Conservation (phyloP, 371 early-diverging fungal genomes). For the Saksenaea oblongispora region DNA sequence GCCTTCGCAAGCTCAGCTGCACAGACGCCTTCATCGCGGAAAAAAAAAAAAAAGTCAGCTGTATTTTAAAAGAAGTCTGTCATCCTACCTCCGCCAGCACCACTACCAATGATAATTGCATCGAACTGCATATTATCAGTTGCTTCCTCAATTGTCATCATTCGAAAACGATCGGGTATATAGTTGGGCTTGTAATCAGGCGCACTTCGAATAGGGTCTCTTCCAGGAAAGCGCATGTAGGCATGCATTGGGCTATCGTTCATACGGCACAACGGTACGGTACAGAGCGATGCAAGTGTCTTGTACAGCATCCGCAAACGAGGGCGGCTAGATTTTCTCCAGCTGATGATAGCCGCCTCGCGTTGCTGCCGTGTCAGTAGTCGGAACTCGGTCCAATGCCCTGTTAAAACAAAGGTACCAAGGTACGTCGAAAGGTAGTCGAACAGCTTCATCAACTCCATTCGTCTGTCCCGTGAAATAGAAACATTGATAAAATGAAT, state of each 20-base stretch:
- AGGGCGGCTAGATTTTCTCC: constrained; percentile 6
- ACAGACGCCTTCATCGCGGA: constrained; percentile 30
- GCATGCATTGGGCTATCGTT: background rate
- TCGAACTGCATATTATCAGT: constrained; percentile 40
- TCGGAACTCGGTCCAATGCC: constrained; percentile 33
- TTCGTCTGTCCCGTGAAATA: background rate
- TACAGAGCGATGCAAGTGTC: background rate
- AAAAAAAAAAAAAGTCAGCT: background rate
- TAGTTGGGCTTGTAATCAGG: background rate
- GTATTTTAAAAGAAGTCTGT: background rate
- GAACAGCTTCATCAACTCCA: background rate
- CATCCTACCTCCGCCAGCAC: constrained; percentile 66
- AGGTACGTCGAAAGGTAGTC: constrained; percentile 11
- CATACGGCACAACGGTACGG: background rate
- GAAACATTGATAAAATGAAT: background rate
- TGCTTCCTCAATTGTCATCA: background rate
- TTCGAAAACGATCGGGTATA: background rate
- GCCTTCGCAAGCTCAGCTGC: constrained; percentile 66
- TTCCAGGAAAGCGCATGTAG: background rate
- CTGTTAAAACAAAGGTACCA: constrained; percentile 42
- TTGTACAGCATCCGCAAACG: background rate
- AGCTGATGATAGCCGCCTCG: constrained; percentile 25
- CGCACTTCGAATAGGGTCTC: background rate
- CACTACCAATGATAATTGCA: constrained; percentile 70
- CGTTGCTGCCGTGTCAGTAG: constrained; percentile 33